These are phyloP conservation scores for Gossypium davidsonii DNA, from an alignment of 441 rosid genomes.

Conservation along the genomic window DNA sequence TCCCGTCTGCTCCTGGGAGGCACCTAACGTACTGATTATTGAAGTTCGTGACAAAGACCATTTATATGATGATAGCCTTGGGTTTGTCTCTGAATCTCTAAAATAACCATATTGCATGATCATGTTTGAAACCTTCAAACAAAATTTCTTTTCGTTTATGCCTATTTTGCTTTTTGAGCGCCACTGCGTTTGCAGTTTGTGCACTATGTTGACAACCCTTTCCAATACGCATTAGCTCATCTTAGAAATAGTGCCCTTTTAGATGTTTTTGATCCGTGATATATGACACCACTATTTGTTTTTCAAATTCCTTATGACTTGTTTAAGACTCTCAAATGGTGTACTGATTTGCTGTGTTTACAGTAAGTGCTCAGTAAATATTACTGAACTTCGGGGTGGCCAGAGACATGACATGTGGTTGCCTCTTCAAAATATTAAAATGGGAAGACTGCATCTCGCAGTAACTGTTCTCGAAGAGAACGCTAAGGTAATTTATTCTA, in stretches of 20 bases:
- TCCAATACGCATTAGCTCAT: background rate
- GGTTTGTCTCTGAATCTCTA: constrained; percentile 43
- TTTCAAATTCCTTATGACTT: background rate
- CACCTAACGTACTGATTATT: constrained; percentile 49
- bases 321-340: background rate
- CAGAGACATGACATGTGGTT: constrained; percentile 79
- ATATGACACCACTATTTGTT: background rate
- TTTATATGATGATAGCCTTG: constrained; percentile 73
- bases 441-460: constrained; percentile 81
- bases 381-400: constrained; percentile 59
- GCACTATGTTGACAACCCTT: background rate
- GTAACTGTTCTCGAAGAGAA: constrained; percentile 54
- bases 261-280: background rate
- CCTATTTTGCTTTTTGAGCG: background rate
- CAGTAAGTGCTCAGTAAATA: constrained; percentile 64
- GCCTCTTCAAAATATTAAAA: constrained; percentile 69
- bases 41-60: constrained; percentile 84
- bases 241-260: background rate
- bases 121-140: background rate
- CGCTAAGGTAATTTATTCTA: constrained; percentile 35
- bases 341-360: constrained; percentile 14
- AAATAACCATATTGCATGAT: background rate
- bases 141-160: background rate
- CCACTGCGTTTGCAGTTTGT: background rate
- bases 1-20: constrained; percentile 75